Evolutionary conservation across 2,329 filamentous ascomycete genomes (phyloP), one percentile per base, ranked within the genome.

Genomic region (Exophiala viscosa): DNA sequence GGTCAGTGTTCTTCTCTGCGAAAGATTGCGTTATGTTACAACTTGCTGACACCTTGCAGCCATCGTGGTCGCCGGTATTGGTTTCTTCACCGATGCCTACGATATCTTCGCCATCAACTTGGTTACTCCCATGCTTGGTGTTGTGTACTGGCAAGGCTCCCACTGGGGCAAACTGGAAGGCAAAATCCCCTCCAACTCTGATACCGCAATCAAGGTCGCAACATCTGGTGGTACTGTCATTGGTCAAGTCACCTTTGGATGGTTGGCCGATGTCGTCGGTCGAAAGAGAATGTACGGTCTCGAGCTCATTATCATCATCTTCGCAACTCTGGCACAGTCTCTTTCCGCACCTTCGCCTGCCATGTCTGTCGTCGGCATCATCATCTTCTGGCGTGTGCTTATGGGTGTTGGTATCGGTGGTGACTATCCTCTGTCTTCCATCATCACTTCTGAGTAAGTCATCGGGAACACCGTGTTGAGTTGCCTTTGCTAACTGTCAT

Each of bases 31-130:
- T 23, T n/a, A n/a, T n/a, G n/a, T n/a, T n/a, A n/a, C n/a, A n/a
- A n/a, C n/a, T n/a, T n/a, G n/a, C 20, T 23, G 20, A 23, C 20
- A 23, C 3, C 20, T 23, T 23, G 20, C 6, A 23, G 86, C 88
- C 52, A 81, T 88, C 48, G 73, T 88, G 7, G 88, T 92, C 18
- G 88, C 88, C 28, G 88, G 89, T 63, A 86, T 92, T 57, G 89
- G 88, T 62, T 93, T 95, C 81, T 93, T 93, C 72, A 92, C 88
- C 13, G 89, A 92, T 67, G 87, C 87, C 10, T 92, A 91, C 71
- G 85, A 87, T 66, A 88, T 90, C 73, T 93, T 93, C 69, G 84
- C 85, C 65, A 85, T 87, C 62, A 86, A 84, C 59, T 75, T 90
- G 65, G 75, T 86, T 58, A 88, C 86, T 23, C 78, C 81, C 58